Base-by-base conservation (phyloP, 2,329 filamentous ascomycete genomes). In the Epichloe sibirici region DNA sequence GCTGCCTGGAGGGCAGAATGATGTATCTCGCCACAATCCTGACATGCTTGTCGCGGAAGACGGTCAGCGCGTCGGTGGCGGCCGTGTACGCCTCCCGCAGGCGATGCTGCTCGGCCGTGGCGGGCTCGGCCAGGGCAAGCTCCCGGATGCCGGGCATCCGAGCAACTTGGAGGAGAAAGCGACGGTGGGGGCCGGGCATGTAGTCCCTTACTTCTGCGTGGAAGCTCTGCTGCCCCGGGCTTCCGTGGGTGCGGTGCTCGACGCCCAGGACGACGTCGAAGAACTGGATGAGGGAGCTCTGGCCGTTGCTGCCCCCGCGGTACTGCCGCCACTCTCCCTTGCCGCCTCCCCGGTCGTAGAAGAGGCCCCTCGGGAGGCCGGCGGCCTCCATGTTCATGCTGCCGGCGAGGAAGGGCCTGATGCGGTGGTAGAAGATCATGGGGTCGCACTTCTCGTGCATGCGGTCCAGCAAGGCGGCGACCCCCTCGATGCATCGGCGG, bases 401-500 rank as follows among this genome's bases (percentile, higher is more conserved):
- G 3, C 91, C 91, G 0, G 91, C 90, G 2, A 97, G 74, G 65
- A 88, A 95, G 0, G 91, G 91, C 2, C 91, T 78, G 58, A 97
- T 93, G 44, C 82, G 78, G 68, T 95, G 82, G 68, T 95, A 96
- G 69, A 97, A 97, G 4, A 89, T 80, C 62, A 86, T 81, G 0
- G 90, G 90, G 55, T 91, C 84, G 65, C 90, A 96, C 56, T 81
- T 81, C 62, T 96, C 90, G 63, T 94, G 86, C 90, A 97, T 95
- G 46, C 88, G 78, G 55, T 85, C 78, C 1, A 96, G 72, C 0
- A 95, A 65, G 0, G 65, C 66, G 9, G 79, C 82, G 1, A 95
- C 76, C 51, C 84, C 79, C 48, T 83, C 77, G 31, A 96, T 78
- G 50, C 82, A 81, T 48, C 77, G 70, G 0, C 82, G 79, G 43